phyloP scores from a whole-genome alignment of 495 filamentous ascomycete genomes.

The Hapsidospora chrysogenum region DNA sequence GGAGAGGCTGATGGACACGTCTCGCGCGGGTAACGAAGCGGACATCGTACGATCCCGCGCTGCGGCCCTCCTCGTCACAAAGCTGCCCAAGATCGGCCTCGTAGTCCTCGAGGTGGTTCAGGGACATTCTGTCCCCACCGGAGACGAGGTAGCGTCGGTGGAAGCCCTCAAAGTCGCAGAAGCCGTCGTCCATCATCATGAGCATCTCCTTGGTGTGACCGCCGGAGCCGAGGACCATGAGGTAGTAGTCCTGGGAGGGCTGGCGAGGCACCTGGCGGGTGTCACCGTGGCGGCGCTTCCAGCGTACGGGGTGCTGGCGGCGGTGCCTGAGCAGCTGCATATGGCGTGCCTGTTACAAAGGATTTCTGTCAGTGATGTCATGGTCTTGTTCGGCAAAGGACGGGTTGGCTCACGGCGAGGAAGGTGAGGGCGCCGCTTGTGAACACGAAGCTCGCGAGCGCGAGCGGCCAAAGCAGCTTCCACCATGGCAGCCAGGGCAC shows the following conservation, averaged over 20 bases:
- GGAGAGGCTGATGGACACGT: slow-evolving; percentile 57
- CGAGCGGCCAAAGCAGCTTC: not conserved
- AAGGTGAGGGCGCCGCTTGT: not conserved
- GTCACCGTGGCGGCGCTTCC: not conserved
- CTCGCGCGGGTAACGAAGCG: slow-evolving; percentile 54
- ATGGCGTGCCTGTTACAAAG: not conserved
- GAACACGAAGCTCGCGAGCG: not conserved
- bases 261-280: not conserved
- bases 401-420: not conserved
- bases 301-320: too few species aligned
- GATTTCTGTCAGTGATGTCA: not conserved
- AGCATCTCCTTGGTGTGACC: slow-evolving; percentile 94
- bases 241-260: slow-evolving; percentile 32
- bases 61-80: not conserved
- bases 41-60: slow-evolving; percentile 21
- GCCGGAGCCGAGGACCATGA: slow-evolving; percentile 78
- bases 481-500: too few species aligned
- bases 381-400: too few species aligned
- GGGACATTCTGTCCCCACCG: slow-evolving; percentile 57
- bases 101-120: slow-evolving; percentile 14
- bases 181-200: slow-evolving; percentile 44
- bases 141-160: slow-evolving; percentile 73
- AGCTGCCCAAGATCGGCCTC: slow-evolving; percentile 12
- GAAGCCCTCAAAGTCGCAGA: slow-evolving; percentile 26
- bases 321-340: slow-evolving; percentile 1